A percentile compares a stretch with the other conserved stretches of the same genome.
Conservation (phyloP, 1,139 yeast genomes). For the Hemisphaericaspora lyxosophila region DNA sequence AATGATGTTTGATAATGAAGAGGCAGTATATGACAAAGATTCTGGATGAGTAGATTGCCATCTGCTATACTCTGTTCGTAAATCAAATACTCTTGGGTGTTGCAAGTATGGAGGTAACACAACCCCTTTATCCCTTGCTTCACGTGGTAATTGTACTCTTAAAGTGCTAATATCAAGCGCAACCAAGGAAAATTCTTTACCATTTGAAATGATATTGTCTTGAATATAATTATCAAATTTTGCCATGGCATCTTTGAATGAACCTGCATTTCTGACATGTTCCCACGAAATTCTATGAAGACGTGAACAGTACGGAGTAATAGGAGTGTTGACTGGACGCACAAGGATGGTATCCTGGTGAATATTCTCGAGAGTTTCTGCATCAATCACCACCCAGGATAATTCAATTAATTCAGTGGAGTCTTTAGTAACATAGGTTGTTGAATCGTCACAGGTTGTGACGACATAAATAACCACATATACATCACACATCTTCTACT, state of each 20-base stretch:
- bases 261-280: constrained; percentile 51
- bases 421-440: constrained; percentile 59
- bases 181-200: constrained; percentile 63
- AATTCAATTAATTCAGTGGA: constrained; percentile 65
- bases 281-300: constrained; percentile 63
- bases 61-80: constrained; percentile 67
- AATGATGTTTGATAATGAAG: constrained; percentile 52
- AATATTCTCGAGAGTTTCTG: constrained; percentile 33
- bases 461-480: constrained; percentile 64
- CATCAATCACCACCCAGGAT: constrained; percentile 58
- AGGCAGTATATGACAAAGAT: constrained; percentile 49
- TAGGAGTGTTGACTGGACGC: constrained; percentile 67
- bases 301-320: constrained; percentile 60
- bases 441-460: constrained; percentile 69
- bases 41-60: constrained; percentile 71
- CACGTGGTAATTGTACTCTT: constrained; percentile 75
- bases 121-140: constrained; percentile 75
- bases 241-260: constrained; percentile 61
- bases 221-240: constrained; percentile 53
- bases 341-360: constrained; percentile 48
- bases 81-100: constrained; percentile 75
- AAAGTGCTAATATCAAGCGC: constrained; percentile 67
- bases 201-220: constrained; percentile 39
- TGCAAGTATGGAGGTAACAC: constrained; percentile 73
- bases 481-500: constrained; percentile 50